Evolutionary conservation across 306 rosid species (phyloP).

Genomic region (Glycine tomentella): DNA sequence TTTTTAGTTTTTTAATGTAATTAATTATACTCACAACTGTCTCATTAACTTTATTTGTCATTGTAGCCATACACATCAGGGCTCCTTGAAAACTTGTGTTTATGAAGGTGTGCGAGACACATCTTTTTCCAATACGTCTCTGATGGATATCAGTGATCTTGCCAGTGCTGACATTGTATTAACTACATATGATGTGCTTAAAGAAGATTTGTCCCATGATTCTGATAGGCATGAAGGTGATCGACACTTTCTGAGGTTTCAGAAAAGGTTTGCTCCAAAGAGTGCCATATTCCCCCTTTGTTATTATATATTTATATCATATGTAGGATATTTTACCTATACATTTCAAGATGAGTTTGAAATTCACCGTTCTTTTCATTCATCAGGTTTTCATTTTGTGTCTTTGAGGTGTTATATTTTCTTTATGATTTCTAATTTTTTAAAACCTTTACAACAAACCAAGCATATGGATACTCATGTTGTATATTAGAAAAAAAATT

Average conservation of each 20-base stretch:
- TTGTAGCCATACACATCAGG: slow-evolving; percentile 81
- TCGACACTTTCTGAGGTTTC: slow-evolving; percentile 86
- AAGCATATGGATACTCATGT: neutral
- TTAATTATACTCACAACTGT: slow-evolving; percentile 46
- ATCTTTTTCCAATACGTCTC: slow-evolving; percentile 64
- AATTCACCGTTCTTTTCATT: slow-evolving; percentile 2
- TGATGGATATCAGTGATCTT: slow-evolving; percentile 70
- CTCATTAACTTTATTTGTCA: slow-evolving; percentile 46
- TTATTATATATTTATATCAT: slow-evolving; percentile 8
- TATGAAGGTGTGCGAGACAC: slow-evolving; percentile 86
- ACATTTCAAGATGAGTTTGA: slow-evolving; percentile 19
- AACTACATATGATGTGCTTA: slow-evolving; percentile 93
- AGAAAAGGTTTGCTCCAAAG: slow-evolving; percentile 73
- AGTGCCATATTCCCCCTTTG: slow-evolving; percentile 28
- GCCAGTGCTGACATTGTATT: slow-evolving; percentile 81
- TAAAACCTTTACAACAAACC: slow-evolving; percentile 12
- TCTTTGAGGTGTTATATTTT: slow-evolving; percentile 22
- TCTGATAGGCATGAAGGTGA: slow-evolving; percentile 95
- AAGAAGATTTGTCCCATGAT: slow-evolving; percentile 91
- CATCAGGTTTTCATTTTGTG: slow-evolving; percentile 32
- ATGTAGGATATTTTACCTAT: slow-evolving; percentile 23
- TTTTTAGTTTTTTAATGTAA: slow-evolving; percentile 23
- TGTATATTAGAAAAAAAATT: slow-evolving; percentile 5
- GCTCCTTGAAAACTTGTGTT: slow-evolving; percentile 77
- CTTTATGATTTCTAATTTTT: slow-evolving; percentile 1